Conservation (phyloP, 495 filamentous ascomycete genomes). For the Letharia lupina region DNA sequence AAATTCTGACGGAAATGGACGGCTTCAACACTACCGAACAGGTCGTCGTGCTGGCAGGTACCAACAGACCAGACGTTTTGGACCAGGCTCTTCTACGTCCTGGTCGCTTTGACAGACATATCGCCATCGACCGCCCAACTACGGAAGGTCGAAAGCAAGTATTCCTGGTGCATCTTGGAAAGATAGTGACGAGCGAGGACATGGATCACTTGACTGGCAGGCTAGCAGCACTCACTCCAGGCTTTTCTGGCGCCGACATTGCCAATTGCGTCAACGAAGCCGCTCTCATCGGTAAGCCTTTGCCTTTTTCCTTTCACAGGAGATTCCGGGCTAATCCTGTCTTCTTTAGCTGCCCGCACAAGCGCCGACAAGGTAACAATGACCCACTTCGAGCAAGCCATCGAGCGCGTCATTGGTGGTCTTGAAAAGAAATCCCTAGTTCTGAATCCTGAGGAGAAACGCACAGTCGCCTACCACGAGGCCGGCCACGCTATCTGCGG, state of each 20-base stretch:
- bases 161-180: conserved; percentile 84
- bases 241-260: conserved; percentile 95
- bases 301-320: not conserved
- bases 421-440: conserved; percentile 94
- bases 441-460: conserved; percentile 86
- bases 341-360: conserved; percentile 61
- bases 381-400: conserved; percentile 91
- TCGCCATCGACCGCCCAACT: conserved; percentile 83
- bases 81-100: conserved; percentile 95
- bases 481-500: conserved; percentile 97
- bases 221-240: conserved; percentile 84
- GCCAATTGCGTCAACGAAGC: conserved; percentile 98
- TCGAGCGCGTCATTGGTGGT: conserved; percentile 93
- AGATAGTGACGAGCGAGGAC: conserved; percentile 86
- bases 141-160: conserved; percentile 97
- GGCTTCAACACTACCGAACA: conserved; percentile 97
- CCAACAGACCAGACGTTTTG: conserved; percentile 86
- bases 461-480: conserved; percentile 93
- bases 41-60: conserved; percentile 96
- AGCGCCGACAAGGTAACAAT: conserved; percentile 71
- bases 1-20: conserved; percentile 98
- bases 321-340: conserved; percentile 29
- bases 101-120: conserved; percentile 93
- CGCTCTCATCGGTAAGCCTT: conserved; percentile 78
- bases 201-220: conserved; percentile 78